These are phyloP conservation scores for Monoraphidium neglectum DNA, from an alignment of 139 green algal species.

Conservation along the genomic window DNA sequence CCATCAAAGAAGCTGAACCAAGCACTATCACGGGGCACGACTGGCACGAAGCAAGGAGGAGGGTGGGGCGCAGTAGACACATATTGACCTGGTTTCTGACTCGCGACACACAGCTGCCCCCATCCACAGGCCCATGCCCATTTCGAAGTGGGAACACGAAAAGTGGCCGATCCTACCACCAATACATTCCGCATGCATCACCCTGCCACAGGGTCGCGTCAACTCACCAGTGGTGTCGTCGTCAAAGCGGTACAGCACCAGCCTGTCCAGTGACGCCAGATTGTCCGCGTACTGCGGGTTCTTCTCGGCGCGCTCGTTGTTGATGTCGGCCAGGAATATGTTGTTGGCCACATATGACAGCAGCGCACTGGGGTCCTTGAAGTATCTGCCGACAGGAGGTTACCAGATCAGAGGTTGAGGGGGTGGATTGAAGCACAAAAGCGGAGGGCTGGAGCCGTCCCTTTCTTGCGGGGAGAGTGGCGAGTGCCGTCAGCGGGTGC, in stretches of 20 bases:
- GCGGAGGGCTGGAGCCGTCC: too few relatives aligned
- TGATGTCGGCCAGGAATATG: conserved; percentile 87
- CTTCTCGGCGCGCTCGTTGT: conserved; percentile 76
- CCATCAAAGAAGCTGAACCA: conserved; percentile 85
- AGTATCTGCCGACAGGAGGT: not conserved
- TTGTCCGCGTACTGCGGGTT: conserved; percentile 71
- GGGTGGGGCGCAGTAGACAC: too few relatives aligned
- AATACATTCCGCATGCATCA: not conserved
- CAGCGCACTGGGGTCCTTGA: conserved; percentile 68
- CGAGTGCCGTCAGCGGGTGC: too few relatives aligned
- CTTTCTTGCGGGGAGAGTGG: too few relatives aligned
- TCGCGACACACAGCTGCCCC: not conserved
- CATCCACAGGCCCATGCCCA: not conserved
- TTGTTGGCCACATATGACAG: conserved; percentile 65
- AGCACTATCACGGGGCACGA: conserved; percentile 73
- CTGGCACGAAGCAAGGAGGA: too few relatives aligned
- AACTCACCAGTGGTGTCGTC: conserved; percentile 71
- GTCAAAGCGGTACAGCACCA: conserved; percentile 83
- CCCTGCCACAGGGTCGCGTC: not conserved
- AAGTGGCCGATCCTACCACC: not conserved
- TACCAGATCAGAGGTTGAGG: not conserved
- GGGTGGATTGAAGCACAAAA: not conserved
- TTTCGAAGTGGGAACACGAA: not conserved
- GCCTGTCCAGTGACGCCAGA: conserved; percentile 63
- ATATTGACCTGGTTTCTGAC: too few relatives aligned